A percentile compares a stretch with the other conserved stretches of the same genome.
Evolutionary conservation across 2,329 filamentous ascomycete genomes (phyloP).

Genomic region (Diaporthe destruens): DNA sequence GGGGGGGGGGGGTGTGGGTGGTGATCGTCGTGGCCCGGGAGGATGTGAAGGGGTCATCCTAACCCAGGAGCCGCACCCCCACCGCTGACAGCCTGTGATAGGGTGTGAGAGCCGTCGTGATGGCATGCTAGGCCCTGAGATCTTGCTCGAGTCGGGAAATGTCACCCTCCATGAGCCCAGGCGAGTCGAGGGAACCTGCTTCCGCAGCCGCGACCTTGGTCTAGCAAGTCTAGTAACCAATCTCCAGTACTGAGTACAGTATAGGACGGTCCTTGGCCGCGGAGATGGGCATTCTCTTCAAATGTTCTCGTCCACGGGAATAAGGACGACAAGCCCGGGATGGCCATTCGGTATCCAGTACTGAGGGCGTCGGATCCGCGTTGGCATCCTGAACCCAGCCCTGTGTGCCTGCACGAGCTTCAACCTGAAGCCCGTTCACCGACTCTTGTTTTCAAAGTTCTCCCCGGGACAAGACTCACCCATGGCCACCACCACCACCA

Average conservation of each 20-base stretch:
- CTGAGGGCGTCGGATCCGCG: background rate
- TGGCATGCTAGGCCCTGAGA: background rate
- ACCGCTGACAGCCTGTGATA: background rate
- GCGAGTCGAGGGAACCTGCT: constrained; percentile 22
- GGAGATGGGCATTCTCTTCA: background rate
- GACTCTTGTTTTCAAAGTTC: constrained; percentile 9
- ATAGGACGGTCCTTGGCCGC: background rate
- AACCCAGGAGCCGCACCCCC: background rate
- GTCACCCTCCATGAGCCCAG: constrained; percentile 9
- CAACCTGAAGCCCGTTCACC: background rate
- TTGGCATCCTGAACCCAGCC: background rate
- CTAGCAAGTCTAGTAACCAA: no score
- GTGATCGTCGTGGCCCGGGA: constrained; percentile 13
- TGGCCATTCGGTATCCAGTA: background rate
- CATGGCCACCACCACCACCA: background rate
- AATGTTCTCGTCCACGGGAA: background rate
- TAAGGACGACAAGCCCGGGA: background rate
- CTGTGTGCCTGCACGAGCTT: no score
- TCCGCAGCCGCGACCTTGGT: background rate
- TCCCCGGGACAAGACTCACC: background rate
- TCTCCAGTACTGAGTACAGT: background rate
- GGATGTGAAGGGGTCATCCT: constrained; percentile 23
- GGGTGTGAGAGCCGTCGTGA: background rate
- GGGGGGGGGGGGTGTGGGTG: no score
- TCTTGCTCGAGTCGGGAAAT: constrained; percentile 18